Conservation (phyloP, 805 yeast genomes). For the Wickerhamomyces silvicola region DNA sequence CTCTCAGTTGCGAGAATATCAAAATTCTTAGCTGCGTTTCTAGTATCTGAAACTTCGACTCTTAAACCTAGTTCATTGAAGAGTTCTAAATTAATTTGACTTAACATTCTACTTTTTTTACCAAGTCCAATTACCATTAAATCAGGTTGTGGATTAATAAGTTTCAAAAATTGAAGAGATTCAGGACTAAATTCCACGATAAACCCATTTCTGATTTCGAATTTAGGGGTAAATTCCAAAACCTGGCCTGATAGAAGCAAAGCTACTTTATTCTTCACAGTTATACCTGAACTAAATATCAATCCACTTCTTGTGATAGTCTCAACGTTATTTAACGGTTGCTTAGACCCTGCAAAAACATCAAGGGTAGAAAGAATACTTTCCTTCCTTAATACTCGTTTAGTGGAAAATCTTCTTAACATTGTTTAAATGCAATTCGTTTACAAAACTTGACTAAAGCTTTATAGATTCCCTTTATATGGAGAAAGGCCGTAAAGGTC, state of each 20-base stretch:
- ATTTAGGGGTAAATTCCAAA: constrained; percentile 47
- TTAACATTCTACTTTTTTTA: constrained; percentile 51
- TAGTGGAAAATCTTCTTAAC: constrained; percentile 3
- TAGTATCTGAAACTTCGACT: constrained; percentile 59
- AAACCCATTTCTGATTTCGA: constrained; percentile 33
- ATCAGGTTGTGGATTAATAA: constrained; percentile 73
- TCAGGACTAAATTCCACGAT: constrained; percentile 44
- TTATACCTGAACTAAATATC: constrained; percentile 47
- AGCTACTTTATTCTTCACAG: constrained; percentile 40
- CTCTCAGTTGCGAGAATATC: constrained; percentile 77
- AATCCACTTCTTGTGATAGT: constrained; percentile 50
- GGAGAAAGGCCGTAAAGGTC: too few relatives aligned
- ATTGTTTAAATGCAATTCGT: background rate
- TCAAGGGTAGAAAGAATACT: constrained; percentile 34
- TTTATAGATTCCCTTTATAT: too few relatives aligned
- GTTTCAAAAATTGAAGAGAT: constrained; percentile 42
- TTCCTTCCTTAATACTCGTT: constrained; percentile 2
- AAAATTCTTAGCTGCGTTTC: constrained; percentile 61
- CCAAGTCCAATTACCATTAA: constrained; percentile 70
- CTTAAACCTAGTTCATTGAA: constrained; percentile 61
- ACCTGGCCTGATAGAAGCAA: constrained; percentile 52
- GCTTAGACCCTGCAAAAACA: constrained; percentile 34
- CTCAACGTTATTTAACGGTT: constrained; percentile 46
- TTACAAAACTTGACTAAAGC: background rate
- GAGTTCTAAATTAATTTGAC: constrained; percentile 42